Percentiles rank a stretch among this genome's conserved stretches.
phyloP scores from a whole-genome alignment of 306 rosid species.

The Elaeagnus macrophylla region DNA sequence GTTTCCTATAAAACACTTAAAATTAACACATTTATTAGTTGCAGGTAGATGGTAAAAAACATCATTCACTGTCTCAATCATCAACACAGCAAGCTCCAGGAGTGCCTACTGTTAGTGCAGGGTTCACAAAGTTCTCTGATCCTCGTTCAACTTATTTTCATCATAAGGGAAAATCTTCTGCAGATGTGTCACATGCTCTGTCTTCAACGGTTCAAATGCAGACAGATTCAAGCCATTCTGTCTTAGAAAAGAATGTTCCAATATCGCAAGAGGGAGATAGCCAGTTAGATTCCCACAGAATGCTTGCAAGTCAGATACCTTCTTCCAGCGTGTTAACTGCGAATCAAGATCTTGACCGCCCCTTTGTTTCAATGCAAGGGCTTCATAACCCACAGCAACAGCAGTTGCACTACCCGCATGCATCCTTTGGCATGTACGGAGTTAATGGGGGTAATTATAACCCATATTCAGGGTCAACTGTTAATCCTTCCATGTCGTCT shows the following conservation, averaged over 20 bases:
- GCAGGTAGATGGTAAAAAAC: constrained; percentile 20
- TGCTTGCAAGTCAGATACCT: constrained; percentile 43
- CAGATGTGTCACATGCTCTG: constrained; percentile 45
- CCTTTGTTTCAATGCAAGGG: constrained; percentile 50
- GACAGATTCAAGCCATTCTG: constrained; percentile 28
- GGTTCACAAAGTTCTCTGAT: constrained; percentile 50
- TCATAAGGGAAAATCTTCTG: constrained; percentile 58
- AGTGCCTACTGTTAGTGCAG: constrained; percentile 47
- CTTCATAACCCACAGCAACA: constrained; percentile 63
- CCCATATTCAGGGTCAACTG: constrained; percentile 49
- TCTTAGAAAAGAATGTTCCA: constrained; percentile 39
- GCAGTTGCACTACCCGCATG: constrained; percentile 45
- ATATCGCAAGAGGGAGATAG: constrained; percentile 43
- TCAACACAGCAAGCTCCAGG: constrained; percentile 52
- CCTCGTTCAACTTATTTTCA: constrained; percentile 64
- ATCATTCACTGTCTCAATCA: constrained; percentile 35
- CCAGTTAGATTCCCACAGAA: constrained; percentile 39
- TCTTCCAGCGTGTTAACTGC: constrained; percentile 36
- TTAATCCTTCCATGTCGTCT: constrained; percentile 45
- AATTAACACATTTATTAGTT: constrained; percentile 1
- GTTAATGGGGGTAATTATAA: constrained; percentile 45
- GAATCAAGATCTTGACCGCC: constrained; percentile 59
- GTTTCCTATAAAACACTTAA: neutral
- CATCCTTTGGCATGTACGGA: constrained; percentile 48
- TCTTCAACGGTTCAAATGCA: constrained; percentile 42